Evolutionary conservation across 192 early-diverging fungal genomes (phyloP).

Genomic region (Coemansia sp.): DNA sequence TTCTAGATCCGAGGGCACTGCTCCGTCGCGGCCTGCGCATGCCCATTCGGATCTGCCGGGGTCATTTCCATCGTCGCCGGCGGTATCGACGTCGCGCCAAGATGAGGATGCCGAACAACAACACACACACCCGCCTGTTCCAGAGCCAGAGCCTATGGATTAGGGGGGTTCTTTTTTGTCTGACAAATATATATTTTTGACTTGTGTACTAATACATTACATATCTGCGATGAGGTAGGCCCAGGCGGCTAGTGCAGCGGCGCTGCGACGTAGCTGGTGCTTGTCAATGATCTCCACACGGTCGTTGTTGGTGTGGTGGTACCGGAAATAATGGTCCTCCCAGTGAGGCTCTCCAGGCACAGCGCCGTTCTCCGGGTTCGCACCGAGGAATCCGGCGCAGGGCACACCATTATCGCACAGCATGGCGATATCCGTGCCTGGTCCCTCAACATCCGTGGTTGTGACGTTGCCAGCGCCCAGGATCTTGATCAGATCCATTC

Average conservation of each 20-base stretch:
- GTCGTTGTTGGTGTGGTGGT: slow-evolving; percentile 62
- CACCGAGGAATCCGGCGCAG: slow-evolving; percentile 57
- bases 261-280: slow-evolving; percentile 60
- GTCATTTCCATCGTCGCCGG: slow-evolving; percentile 44
- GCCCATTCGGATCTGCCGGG: slow-evolving; percentile 50
- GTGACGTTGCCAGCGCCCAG: slow-evolving; percentile 53
- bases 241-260: slow-evolving; percentile 64
- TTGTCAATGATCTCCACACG: slow-evolving; percentile 59
- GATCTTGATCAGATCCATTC: slow-evolving; percentile 37
- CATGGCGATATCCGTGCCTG: slow-evolving; percentile 59
- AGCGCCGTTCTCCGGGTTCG: slow-evolving; percentile 51
- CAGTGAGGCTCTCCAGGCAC: slow-evolving; percentile 40
- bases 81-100: slow-evolving; percentile 9
- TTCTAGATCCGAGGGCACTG: slow-evolving; percentile 2
- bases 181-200: not conserved
- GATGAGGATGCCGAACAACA: not conserved
- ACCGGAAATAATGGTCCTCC: slow-evolving; percentile 61
- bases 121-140: not conserved
- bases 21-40: not conserved
- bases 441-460: slow-evolving; percentile 24
- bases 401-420: slow-evolving; percentile 62
- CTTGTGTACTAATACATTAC: slow-evolving; percentile 13
- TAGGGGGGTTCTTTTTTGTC: not conserved
- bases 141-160: slow-evolving; percentile 38
- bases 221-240: slow-evolving; percentile 61